Percentiles rank a stretch among this genome's conserved stretches.
These are phyloP conservation scores for Phytophthora lateralis DNA, from an alignment of 352 stramenopile species.

Conservation along the genomic window DNA sequence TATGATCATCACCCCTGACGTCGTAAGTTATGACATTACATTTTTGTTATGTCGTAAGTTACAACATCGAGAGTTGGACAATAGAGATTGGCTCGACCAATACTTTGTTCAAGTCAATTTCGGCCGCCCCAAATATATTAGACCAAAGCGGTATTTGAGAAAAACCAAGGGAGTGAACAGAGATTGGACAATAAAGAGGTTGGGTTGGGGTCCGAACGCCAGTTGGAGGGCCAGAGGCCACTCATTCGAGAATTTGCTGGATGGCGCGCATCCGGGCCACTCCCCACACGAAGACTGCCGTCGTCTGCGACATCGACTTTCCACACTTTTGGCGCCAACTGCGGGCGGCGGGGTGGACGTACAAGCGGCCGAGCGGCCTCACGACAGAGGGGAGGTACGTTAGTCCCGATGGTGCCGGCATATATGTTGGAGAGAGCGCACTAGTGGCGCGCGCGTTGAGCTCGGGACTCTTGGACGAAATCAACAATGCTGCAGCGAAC, in stretches of 20 bases:
- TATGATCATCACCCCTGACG: too few species aligned
- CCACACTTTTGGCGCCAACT: slow-evolving; percentile 15
- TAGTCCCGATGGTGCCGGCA: not conserved
- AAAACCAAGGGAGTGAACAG: not conserved
- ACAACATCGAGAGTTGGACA: slow-evolving; percentile 11
- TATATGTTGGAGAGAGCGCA: slow-evolving; percentile 13
- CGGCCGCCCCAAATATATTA: slow-evolving; percentile 4
- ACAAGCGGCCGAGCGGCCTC: slow-evolving; percentile 5
- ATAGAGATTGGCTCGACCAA: slow-evolving; percentile 19
- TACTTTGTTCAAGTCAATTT: slow-evolving; percentile 15
- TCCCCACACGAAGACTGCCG: not conserved
- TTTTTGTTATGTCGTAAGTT: slow-evolving; percentile 16
- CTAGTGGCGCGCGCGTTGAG: slow-evolving; percentile 4
- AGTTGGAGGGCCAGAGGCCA: not conserved
- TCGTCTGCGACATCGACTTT: slow-evolving; percentile 19
- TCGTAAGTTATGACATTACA: slow-evolving; percentile 15
- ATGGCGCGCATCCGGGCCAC: slow-evolving; percentile 22
- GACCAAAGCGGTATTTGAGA: slow-evolving; percentile 5
- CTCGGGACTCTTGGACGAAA: slow-evolving; percentile 4
- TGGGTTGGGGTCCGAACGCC: too few species aligned
- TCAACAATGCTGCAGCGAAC: not conserved
- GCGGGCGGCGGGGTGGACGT: slow-evolving; percentile 11
- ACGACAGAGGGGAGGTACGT: slow-evolving; percentile 6
- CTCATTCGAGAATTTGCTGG: slow-evolving; percentile 22
- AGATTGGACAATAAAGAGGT: not conserved